These are phyloP conservation scores for Waltergamsia citrina DNA, from an alignment of 2,329 filamentous ascomycete genomes.

Conservation along the genomic window DNA sequence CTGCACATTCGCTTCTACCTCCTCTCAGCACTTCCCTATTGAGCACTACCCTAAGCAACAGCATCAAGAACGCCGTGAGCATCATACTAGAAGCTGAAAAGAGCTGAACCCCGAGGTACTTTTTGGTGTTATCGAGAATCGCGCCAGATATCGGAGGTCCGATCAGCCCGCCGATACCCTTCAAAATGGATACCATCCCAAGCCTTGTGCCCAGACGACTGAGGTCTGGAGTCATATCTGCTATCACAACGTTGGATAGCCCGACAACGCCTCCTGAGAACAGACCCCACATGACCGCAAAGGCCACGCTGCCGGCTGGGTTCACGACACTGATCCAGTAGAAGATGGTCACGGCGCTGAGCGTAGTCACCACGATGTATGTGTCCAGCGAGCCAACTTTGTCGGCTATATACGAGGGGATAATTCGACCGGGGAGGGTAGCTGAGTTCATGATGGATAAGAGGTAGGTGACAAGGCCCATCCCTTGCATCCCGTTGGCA, in stretches of 20 bases:
- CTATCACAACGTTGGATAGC: conserved; percentile 29
- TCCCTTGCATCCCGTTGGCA: conserved; percentile 17
- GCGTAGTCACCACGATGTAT: conserved; percentile 21
- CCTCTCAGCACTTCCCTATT: conserved; percentile 4
- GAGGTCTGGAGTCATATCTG: conserved; percentile 28
- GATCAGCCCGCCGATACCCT: conserved; percentile 22
- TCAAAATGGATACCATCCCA: conserved; percentile 29
- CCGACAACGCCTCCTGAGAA: conserved; percentile 33
- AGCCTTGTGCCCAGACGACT: conserved; percentile 29
- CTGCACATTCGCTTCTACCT: conserved; percentile 1
- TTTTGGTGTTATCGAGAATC: conserved; percentile 14
- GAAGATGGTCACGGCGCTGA: conserved; percentile 24
- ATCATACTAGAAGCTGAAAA: conserved; percentile 12
- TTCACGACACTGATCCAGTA: conserved; percentile 28
- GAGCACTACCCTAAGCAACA: conserved; percentile 8
- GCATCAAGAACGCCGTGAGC: conserved; percentile 10
- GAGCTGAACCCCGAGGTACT: conserved; percentile 13
- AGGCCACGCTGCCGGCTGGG: conserved; percentile 25
- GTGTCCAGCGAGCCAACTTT: conserved; percentile 29
- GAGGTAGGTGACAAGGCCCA: conserved; percentile 30
- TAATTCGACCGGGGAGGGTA: conserved; percentile 36
- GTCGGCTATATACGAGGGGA: conserved; percentile 34
- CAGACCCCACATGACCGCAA: conserved; percentile 35
- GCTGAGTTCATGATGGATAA: conserved; percentile 41
- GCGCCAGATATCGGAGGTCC: conserved; percentile 29